phyloP scores from a whole-genome alignment of 306 rosid genomes.

The Fagus crenata region DNA sequence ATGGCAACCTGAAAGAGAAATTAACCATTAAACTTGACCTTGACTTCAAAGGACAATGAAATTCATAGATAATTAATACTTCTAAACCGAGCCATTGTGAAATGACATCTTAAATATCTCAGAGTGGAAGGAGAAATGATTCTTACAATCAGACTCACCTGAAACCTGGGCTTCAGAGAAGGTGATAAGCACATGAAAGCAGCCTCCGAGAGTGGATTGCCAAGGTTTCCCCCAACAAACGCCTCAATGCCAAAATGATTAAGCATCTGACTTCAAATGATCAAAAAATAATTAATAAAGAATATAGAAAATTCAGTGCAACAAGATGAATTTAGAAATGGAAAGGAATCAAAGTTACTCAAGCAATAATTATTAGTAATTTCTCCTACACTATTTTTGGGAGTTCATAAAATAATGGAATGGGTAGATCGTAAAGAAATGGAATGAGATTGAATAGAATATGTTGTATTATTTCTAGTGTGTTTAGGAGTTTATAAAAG shows the following conservation, averaged over 20 bases:
- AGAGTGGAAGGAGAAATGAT: background rate
- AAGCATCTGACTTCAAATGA: slow-evolving; percentile 35
- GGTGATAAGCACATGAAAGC: slow-evolving; percentile 32
- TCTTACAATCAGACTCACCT: slow-evolving; percentile 13
- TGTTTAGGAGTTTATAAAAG: too few species aligned
- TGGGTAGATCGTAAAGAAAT: too few species aligned
- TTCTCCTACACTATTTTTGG: background rate
- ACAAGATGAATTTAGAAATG: background rate
- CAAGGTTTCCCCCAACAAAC: slow-evolving; percentile 41
- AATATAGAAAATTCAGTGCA: background rate
- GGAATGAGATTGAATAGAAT: too few species aligned
- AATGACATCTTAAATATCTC: slow-evolving; percentile 3
- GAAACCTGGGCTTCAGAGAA: slow-evolving; percentile 24
- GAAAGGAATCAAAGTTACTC: slow-evolving; percentile 1
- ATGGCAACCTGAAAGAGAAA: slow-evolving; percentile 31
- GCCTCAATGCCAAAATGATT: slow-evolving; percentile 23
- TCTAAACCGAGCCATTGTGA: background rate
- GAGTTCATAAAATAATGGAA: too few species aligned
- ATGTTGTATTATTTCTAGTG: too few species aligned
- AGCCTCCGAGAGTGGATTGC: slow-evolving; percentile 37
- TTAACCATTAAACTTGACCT: background rate
- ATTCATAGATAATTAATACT: background rate
- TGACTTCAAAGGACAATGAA: background rate
- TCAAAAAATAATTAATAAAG: slow-evolving; percentile 1
- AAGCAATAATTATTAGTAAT: background rate